Evolutionary conservation across 2,329 filamentous ascomycete genomes (phyloP).

Genomic region (Paracoccidioides lutzii): DNA sequence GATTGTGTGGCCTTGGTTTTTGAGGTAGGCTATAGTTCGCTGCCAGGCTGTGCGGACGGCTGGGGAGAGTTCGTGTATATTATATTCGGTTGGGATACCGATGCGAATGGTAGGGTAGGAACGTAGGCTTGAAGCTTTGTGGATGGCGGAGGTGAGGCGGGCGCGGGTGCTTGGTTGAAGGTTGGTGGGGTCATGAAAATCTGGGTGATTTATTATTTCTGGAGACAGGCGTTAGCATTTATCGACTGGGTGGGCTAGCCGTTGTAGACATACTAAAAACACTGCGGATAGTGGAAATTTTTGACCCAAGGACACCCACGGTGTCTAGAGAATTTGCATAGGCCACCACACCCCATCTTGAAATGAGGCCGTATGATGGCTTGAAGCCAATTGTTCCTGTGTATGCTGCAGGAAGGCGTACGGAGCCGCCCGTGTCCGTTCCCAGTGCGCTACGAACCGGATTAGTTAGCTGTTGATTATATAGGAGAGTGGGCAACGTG

Average conservation of each 20-base stretch:
- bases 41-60: slow-evolving; percentile 59
- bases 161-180: slow-evolving; percentile 45
- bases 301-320: slow-evolving; percentile 58
- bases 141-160: slow-evolving; percentile 24
- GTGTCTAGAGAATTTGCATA: slow-evolving; percentile 92
- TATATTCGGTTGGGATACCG: slow-evolving; percentile 64
- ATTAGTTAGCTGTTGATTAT: slow-evolving; percentile 4
- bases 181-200: slow-evolving; percentile 63
- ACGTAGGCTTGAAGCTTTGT: slow-evolving; percentile 7
- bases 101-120: slow-evolving; percentile 31
- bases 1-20: slow-evolving; percentile 54
- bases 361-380: slow-evolving; percentile 79
- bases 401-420: slow-evolving; percentile 77
- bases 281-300: slow-evolving; percentile 39
- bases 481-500: neutral
- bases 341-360: slow-evolving; percentile 72
- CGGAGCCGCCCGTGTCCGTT: slow-evolving; percentile 85
- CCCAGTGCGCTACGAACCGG: slow-evolving; percentile 52
- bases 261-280: slow-evolving; percentile 33
- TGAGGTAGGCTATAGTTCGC: slow-evolving; percentile 46
- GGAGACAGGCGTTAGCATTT: slow-evolving; percentile 4
- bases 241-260: neutral
- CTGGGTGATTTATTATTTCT: slow-evolving; percentile 46
- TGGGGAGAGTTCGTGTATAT: slow-evolving; percentile 65
- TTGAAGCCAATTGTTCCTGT: slow-evolving; percentile 77